A percentile compares a stretch with the other conserved stretches of the same genome.
Conservation (phyloP, 2,329 filamentous ascomycete genomes). For the Phaeosphaeria sp. region DNA sequence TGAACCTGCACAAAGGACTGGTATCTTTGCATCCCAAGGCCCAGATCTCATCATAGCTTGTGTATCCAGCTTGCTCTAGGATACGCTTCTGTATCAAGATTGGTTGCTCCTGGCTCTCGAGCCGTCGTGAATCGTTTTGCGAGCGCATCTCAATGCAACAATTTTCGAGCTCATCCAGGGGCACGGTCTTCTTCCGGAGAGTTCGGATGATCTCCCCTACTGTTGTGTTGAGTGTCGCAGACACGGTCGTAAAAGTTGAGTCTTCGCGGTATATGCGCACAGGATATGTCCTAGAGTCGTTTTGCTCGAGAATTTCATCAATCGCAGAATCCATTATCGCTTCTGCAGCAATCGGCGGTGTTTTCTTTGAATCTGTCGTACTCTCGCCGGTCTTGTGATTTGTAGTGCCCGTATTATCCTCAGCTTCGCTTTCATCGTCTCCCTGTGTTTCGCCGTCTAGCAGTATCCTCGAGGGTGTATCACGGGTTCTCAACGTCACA, state of each 20-base stretch:
- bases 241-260: conserved; percentile 91
- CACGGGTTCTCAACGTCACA: not conserved
- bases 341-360: not conserved
- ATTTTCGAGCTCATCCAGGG: conserved; percentile 88
- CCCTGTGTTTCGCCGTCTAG: not conserved
- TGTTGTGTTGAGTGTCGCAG: conserved; percentile 80
- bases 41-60: conserved; percentile 83
- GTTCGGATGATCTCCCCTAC: conserved; percentile 88
- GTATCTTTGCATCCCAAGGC: conserved; percentile 97
- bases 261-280: conserved; percentile 95
- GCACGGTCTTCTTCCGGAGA: conserved; percentile 91
- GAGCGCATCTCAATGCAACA: conserved; percentile 96
- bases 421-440: not conserved
- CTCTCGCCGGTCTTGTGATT: too few relatives aligned
- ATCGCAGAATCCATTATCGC: not conserved
- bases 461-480: not conserved
- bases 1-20: conserved; percentile 94
- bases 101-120: conserved; percentile 79
- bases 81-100: conserved; percentile 90
- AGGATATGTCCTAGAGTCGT: conserved; percentile 80
- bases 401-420: too few relatives aligned
- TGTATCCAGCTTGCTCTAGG: conserved; percentile 92
- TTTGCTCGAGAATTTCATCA: conserved; percentile 50
- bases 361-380: not conserved
- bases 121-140: conserved; percentile 83